These are phyloP conservation scores for Eragrostis nindensis DNA, from an alignment of 176 grass and related monocot species.

Conservation along the genomic window DNA sequence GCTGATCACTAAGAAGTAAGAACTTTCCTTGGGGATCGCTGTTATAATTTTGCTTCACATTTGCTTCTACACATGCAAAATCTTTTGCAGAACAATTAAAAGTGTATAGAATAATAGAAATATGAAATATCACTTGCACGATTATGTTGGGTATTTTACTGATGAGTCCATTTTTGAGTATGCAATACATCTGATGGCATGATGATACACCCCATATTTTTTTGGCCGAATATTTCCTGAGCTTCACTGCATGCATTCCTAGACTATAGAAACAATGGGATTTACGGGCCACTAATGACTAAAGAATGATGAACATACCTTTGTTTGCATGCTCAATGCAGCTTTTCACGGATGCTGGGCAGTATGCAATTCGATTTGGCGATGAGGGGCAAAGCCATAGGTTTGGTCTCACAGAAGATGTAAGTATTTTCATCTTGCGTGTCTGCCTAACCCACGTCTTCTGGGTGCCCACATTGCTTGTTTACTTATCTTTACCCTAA, in stretches of 20 bases:
- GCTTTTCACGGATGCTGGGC: constrained; percentile 98
- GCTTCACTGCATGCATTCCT: too few species aligned
- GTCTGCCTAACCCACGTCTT: background rate
- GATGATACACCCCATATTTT: background rate
- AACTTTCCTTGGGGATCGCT: constrained; percentile 1
- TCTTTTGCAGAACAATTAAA: background rate
- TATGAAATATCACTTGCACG: background rate
- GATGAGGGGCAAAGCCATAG: constrained; percentile 44
- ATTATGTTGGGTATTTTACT: constrained; percentile 18
- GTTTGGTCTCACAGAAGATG: constrained; percentile 41
- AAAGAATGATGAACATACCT: background rate
- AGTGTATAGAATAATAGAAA: too few species aligned
- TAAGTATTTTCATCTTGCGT: constrained; percentile 38
- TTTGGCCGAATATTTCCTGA: background rate
- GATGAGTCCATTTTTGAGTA: background rate
- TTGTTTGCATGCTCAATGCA: constrained; percentile 44
- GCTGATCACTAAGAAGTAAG: background rate
- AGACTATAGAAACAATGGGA: too few species aligned
- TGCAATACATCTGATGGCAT: too few species aligned
- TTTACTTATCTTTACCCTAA: constrained; percentile 7
- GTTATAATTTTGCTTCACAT: constrained; percentile 2
- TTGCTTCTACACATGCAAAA: constrained; percentile 23
- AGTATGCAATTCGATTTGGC: constrained; percentile 94
- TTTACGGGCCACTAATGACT: constrained; percentile 3
- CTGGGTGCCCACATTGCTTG: background rate